Evolutionary conservation across 306 rosid species (phyloP).

Genomic region (Mimosa bimucronata): DNA sequence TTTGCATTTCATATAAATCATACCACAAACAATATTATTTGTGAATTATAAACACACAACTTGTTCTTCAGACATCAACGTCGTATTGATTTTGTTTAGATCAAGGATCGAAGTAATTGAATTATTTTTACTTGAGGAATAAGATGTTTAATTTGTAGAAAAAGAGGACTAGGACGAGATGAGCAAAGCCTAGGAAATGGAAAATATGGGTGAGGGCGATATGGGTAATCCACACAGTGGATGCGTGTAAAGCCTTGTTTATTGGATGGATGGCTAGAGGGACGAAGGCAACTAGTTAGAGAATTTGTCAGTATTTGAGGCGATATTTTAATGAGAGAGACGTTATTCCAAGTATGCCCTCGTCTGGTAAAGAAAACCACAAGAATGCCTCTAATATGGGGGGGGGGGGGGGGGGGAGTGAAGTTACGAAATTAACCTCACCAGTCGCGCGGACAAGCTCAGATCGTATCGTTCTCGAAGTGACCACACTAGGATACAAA

Average conservation of each 20-base stretch:
- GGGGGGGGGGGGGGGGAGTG: not conserved
- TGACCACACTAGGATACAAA: constrained; percentile 27
- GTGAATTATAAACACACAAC: not conserved
- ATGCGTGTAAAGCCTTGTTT: not conserved
- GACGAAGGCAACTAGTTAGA: not conserved
- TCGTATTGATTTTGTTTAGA: not conserved
- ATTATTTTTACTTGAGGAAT: not conserved
- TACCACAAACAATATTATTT: too few relatives aligned
- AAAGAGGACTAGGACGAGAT: not conserved
- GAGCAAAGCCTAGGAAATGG: not conserved
- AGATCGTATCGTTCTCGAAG: constrained; percentile 11
- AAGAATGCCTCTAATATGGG: not conserved
- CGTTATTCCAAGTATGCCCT: not conserved
- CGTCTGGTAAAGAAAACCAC: not conserved
- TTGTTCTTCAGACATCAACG: not conserved
- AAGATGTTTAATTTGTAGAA: not conserved
- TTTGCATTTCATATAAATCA: too few relatives aligned
- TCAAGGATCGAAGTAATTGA: not conserved
- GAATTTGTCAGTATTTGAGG: not conserved
- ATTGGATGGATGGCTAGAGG: not conserved
- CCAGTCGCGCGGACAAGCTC: not conserved
- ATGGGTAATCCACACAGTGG: not conserved
- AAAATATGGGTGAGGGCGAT: not conserved
- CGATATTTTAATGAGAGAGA: not conserved
- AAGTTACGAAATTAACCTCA: not conserved